Evolutionary conservation across 306 rosid species (phyloP), one percentile per base, ranked within the genome.

Genomic region (Gynostemma pentaphyllum): DNA sequence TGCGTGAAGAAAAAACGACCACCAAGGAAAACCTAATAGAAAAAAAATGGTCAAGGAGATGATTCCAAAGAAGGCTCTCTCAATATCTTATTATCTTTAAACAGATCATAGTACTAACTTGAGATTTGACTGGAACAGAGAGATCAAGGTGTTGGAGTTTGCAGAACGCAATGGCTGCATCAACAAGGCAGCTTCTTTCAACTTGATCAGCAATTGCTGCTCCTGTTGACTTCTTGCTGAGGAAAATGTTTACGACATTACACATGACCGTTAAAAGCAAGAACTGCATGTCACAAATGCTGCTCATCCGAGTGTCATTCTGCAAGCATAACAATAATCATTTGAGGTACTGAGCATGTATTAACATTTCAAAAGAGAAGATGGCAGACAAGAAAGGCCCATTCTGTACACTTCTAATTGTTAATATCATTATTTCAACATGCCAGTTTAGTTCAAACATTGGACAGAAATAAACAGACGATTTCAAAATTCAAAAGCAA

Each of bases 101-200:
- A 45, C 59, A 71, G 55, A 7, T 49, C 66, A 76, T 28, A 69
- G 11, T 56, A 64, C 85, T 82, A 73, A 88, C 98, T 74, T 92
- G 96, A 67, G 85, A 81, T 81, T 78, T 82, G 66, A 84, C 71
- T 62, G 94, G 85, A 44, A 72, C 71, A 37, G 70, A 74, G 39
- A 48, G 75, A 74, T 70, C 72, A 67, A 88, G 91, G 69, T 92
- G 98, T 76, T 92, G 98, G 75, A 88, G 88, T 76, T 92, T 92
- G 85, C 98, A 92, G 80, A 92, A 85, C 5, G 82, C 80, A 71
- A 82, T 79, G 68, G 92, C 87, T 56, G 95, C 90, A 72, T 82
- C 90, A 53, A 88, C 81, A 64, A 91, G 87, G 80, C 92, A 91
- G 81, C 78, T 68, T 72, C 79, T 81, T 75, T 85, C 92, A 62